Conservation (phyloP, 2,329 filamentous ascomycete species). For the Apiospora rasikravindrae region DNA sequence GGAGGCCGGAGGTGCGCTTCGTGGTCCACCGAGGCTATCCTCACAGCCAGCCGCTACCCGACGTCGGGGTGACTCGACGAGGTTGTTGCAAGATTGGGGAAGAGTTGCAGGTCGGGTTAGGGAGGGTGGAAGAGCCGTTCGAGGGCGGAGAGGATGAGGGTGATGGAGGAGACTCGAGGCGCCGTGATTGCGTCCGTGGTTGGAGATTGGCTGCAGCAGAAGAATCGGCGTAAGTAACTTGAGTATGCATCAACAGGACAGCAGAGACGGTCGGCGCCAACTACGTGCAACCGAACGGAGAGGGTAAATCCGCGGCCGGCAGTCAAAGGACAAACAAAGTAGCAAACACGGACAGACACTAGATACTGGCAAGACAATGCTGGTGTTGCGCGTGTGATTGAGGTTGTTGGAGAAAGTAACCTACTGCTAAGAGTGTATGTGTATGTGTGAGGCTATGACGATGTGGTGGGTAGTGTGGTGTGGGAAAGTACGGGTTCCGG, state of each 20-base stretch:
- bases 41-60: conserved; percentile 16
- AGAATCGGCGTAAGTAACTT: not conserved
- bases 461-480: conserved; percentile 16
- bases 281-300: not conserved
- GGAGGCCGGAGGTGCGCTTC: conserved; percentile 12
- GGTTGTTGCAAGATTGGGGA: conserved; percentile 2
- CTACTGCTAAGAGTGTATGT: not conserved
- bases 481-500: conserved; percentile 5
- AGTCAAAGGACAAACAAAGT: not conserved
- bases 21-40: conserved; percentile 13
- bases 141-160: conserved; percentile 53
- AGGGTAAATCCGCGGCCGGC: conserved; percentile 1
- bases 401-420: not conserved
- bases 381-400: not conserved
- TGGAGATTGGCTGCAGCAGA: conserved; percentile 2
- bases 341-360: not conserved
- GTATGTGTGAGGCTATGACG: conserved; percentile 18
- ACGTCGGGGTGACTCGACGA: conserved; percentile 14
- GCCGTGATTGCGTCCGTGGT: conserved; percentile 57
- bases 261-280: not conserved
- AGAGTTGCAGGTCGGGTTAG: conserved; percentile 40
- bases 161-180: conserved; percentile 46
- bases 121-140: conserved; percentile 60
- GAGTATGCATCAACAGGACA: not conserved
- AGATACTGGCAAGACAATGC: not conserved